phyloP scores from a whole-genome alignment of 495 filamentous ascomycete species.

The Thermothielavioides terrestris region DNA sequence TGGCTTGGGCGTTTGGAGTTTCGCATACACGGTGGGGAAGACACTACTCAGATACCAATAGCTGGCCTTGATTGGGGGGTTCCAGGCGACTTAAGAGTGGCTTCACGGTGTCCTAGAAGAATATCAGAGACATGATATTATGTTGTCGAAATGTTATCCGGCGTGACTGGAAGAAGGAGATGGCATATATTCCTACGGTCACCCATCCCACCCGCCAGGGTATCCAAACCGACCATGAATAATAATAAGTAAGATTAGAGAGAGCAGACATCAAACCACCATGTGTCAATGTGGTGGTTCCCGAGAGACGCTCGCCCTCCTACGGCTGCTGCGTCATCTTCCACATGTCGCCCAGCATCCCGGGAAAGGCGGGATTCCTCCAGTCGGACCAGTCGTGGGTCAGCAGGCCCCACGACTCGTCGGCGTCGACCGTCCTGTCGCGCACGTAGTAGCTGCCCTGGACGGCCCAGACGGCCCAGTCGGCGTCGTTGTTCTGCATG shows the following conservation, averaged over 20 bases:
- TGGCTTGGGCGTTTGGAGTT: background rate
- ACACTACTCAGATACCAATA: background rate
- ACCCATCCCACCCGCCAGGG: too few species aligned
- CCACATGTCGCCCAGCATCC: slow-evolving; percentile 32
- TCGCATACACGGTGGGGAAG: background rate
- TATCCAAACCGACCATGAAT: too few species aligned
- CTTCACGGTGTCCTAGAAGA: too few species aligned
- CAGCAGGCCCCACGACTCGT: slow-evolving; percentile 40
- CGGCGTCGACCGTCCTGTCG: slow-evolving; percentile 31
- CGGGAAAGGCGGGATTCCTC: slow-evolving; percentile 34
- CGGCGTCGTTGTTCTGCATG: slow-evolving; percentile 38
- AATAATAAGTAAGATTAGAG: too few species aligned
- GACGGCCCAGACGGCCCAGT: slow-evolving; percentile 44
- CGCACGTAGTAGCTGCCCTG: slow-evolving; percentile 44
- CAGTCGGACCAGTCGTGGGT: slow-evolving; percentile 36
- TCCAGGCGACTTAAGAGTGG: too few species aligned
- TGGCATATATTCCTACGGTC: too few species aligned
- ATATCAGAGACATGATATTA: too few species aligned
- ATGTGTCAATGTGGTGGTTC: too few species aligned
- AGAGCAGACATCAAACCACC: too few species aligned
- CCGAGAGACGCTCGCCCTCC: too few species aligned
- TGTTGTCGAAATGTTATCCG: too few species aligned
- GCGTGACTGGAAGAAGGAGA: background rate
- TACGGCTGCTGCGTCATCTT: slow-evolving; percentile 37
- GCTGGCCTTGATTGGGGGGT: too few species aligned